Evolutionary conservation across 2,329 filamentous ascomycete genomes (phyloP).

Genomic region (Colletotrichum sp.): DNA sequence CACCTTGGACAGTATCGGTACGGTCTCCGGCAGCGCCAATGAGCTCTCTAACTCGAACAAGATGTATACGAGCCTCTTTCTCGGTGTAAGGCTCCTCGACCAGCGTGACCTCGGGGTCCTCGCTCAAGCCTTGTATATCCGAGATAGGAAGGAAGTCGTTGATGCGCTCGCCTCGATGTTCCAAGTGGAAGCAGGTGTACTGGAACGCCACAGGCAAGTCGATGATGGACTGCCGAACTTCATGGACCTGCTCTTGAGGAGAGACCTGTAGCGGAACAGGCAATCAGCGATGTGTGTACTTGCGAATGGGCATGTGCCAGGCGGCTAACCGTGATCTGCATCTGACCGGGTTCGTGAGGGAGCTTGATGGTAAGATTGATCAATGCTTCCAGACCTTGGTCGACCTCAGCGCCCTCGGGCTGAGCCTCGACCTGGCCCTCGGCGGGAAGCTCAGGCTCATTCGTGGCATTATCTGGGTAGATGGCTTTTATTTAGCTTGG

Average conservation of each 20-base stretch:
- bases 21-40: slow-evolving; percentile 91
- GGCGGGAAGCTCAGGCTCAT: background rate
- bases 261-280: slow-evolving; percentile 66
- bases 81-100: slow-evolving; percentile 97
- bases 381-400: slow-evolving; percentile 41
- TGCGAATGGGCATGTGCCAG: background rate
- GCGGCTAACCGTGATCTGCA: slow-evolving; percentile 79
- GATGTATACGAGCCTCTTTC: slow-evolving; percentile 95
- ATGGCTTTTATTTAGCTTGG: background rate
- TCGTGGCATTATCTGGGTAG: slow-evolving; percentile 9
- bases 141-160: slow-evolving; percentile 95
- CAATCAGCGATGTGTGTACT: background rate
- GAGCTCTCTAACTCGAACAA: slow-evolving; percentile 88
- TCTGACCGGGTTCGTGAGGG: slow-evolving; percentile 78
- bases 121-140: slow-evolving; percentile 80
- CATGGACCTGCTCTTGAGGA: slow-evolving; percentile 94
- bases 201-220: slow-evolving; percentile 92
- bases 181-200: slow-evolving; percentile 98
- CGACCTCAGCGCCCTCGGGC: background rate
- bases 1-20: slow-evolving; percentile 84
- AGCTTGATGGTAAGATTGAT: slow-evolving; percentile 77
- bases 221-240: slow-evolving; percentile 95
- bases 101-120: slow-evolving; percentile 79
- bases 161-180: slow-evolving; percentile 85
- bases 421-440: background rate